Conservation (phyloP, 2,329 filamentous ascomycete genomes). For the Xylariaceae sp. region DNA sequence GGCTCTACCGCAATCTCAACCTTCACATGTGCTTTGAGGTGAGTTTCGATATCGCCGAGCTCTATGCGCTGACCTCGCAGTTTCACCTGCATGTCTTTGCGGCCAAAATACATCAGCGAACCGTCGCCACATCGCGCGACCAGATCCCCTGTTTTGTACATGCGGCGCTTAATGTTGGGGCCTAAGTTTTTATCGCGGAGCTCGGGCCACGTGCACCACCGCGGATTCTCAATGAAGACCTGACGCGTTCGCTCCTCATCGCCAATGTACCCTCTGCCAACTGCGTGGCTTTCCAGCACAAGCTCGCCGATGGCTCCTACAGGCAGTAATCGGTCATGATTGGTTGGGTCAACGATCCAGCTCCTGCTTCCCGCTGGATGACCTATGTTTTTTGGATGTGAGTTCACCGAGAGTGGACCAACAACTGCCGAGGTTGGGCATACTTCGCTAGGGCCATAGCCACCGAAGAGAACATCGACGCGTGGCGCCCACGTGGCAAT, state of each 20-base stretch:
- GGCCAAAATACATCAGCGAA: constrained; percentile 3
- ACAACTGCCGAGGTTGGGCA: constrained; percentile 4
- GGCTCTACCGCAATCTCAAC: constrained; percentile 4
- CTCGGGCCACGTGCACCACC: constrained; percentile 4
- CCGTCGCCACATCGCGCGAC: constrained; percentile 3
- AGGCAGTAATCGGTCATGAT: constrained; percentile 6
- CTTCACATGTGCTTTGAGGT: constrained; percentile 3
- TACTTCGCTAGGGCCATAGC: constrained; percentile 7
- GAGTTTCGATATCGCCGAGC: constrained; percentile 4
- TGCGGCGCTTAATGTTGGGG: constrained; percentile 2
- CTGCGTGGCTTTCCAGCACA: constrained; percentile 1
- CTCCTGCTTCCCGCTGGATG: not conserved
- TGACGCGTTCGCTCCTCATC: constrained; percentile 4
- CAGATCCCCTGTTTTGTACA: constrained; percentile 7
- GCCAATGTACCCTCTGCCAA: constrained; percentile 7
- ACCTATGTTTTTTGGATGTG: constrained; percentile 2
- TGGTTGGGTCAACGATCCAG: constrained; percentile 4
- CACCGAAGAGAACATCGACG: constrained; percentile 5
- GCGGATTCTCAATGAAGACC: constrained; percentile 4
- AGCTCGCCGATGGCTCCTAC: constrained; percentile 6
- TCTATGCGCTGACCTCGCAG: constrained; percentile 6
- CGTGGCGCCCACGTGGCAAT: constrained; percentile 3
- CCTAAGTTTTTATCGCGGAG: not conserved
- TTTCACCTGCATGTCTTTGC: constrained; percentile 9
- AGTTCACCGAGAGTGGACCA: not conserved